Evolutionary conservation across 2,329 filamentous ascomycete genomes (phyloP).

Genomic region (Venturia asperata): DNA sequence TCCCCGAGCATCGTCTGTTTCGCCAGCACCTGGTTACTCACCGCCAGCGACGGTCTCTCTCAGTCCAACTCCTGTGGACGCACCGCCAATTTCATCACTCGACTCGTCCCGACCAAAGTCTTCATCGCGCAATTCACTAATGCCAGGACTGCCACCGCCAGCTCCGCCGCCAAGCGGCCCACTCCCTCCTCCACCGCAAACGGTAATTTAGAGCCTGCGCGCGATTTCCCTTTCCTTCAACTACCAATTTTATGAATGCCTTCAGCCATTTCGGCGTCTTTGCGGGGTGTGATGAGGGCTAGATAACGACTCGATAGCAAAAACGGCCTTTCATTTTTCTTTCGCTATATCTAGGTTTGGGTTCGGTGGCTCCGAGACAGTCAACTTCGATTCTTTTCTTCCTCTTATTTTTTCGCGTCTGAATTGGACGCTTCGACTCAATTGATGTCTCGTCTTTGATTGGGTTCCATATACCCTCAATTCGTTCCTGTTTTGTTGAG

Average conservation of each 20-base stretch:
- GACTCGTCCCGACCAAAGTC: conserved; percentile 20
- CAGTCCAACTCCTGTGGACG: conserved; percentile 23
- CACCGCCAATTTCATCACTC: conserved; percentile 23
- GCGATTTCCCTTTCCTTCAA: neutral
- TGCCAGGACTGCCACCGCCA: conserved; percentile 36
- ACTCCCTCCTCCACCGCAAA: conserved; percentile 23
- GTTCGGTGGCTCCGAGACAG: neutral
- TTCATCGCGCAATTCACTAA: conserved; percentile 29
- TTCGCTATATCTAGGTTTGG: neutral
- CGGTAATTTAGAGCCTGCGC: neutral
- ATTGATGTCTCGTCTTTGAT: neutral
- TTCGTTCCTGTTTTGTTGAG: neutral
- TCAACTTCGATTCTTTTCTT: neutral
- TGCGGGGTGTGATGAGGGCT: neutral
- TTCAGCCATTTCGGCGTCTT: neutral
- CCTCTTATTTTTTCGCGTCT: neutral
- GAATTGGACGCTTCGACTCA: neutral
- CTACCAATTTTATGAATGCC: neutral
- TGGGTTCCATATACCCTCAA: neutral
- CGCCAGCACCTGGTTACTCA: conserved; percentile 20
- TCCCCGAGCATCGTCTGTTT: neutral
- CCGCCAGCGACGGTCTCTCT: conserved; percentile 28
- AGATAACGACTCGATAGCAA: conserved; percentile 1
- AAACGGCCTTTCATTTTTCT: neutral
- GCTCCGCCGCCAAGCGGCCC: conserved; percentile 41